Evolutionary conservation across 345 rosid genomes (phyloP).

Genomic region (Mangifera indica): DNA sequence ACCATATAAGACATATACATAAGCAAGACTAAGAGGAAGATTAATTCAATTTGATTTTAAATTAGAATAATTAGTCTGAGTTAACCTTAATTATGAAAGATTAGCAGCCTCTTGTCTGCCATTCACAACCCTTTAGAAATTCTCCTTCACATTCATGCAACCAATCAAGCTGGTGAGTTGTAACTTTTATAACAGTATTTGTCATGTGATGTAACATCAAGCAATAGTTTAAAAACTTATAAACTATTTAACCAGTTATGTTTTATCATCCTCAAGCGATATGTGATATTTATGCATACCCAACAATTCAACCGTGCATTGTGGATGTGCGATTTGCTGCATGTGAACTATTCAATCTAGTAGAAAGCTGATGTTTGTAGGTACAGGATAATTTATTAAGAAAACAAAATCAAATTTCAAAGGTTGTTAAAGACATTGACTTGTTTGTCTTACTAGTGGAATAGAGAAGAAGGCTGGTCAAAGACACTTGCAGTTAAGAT

Average conservation of each 20-base stretch:
- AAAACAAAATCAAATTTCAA: background rate
- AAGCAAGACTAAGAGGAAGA: background rate
- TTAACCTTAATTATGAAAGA: background rate
- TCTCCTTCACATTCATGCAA: too few relatives aligned
- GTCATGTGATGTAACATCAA: too few relatives aligned
- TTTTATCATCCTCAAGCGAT: too few relatives aligned
- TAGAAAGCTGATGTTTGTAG: too few relatives aligned
- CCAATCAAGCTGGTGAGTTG: background rate
- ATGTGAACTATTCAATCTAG: too few relatives aligned
- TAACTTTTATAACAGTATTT: background rate
- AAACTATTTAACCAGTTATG: too few relatives aligned
- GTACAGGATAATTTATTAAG: too few relatives aligned
- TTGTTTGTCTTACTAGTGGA: slow-evolving; percentile 10
- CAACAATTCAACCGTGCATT: too few relatives aligned
- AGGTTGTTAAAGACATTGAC: slow-evolving; percentile 5
- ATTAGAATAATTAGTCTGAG: background rate
- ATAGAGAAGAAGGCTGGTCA: background rate
- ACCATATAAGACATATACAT: too few relatives aligned
- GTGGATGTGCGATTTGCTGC: too few relatives aligned
- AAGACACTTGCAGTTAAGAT: slow-evolving; percentile 6
- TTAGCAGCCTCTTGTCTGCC: background rate
- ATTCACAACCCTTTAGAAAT: background rate
- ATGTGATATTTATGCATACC: too few relatives aligned
- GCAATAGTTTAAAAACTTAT: too few relatives aligned
- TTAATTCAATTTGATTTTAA: slow-evolving; percentile 6